Evolutionary conservation across 1,284 basidiomycete species (phyloP).

Genomic region (Ganoderma lucidum): DNA sequence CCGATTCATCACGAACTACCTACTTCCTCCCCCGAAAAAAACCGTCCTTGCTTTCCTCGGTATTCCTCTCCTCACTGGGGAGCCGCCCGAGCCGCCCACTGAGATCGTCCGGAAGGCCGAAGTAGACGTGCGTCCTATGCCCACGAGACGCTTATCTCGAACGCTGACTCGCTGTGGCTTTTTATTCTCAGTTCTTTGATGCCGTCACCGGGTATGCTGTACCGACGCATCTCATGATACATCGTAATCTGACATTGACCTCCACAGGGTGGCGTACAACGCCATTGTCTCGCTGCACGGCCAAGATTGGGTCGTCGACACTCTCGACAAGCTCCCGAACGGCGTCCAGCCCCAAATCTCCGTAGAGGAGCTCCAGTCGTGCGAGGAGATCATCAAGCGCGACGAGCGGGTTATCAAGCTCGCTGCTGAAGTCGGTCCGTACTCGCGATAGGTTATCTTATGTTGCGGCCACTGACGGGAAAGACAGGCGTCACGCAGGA

Average conservation of each 20-base stretch:
- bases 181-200: conserved; percentile 66
- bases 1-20: conserved; percentile 75
- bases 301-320: conserved; percentile 67
- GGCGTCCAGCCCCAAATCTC: conserved; percentile 82
- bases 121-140: conserved; percentile 65
- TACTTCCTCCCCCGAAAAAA: conserved; percentile 81
- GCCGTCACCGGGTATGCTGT: conserved; percentile 66
- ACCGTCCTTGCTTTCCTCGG: conserved; percentile 80
- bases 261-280: conserved; percentile 56
- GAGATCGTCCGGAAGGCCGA: conserved; percentile 77
- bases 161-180: conserved; percentile 1
- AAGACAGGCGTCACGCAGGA: conserved; percentile 68
- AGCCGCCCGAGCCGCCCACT: conserved; percentile 56
- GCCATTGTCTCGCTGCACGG: conserved; percentile 59
- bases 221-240: not conserved
- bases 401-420: conserved; percentile 71
- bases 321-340: conserved; percentile 66
- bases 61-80: conserved; percentile 71
- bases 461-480: not conserved
- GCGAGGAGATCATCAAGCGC: conserved; percentile 72
- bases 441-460: too few relatives aligned
- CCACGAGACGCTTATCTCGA: not conserved
- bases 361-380: conserved; percentile 75
- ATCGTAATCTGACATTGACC: conserved; percentile 1
- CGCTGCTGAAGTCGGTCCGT: conserved; percentile 80